Conservation (phyloP, 2,329 filamentous ascomycete species). For the Akanthomyces muscarius region DNA sequence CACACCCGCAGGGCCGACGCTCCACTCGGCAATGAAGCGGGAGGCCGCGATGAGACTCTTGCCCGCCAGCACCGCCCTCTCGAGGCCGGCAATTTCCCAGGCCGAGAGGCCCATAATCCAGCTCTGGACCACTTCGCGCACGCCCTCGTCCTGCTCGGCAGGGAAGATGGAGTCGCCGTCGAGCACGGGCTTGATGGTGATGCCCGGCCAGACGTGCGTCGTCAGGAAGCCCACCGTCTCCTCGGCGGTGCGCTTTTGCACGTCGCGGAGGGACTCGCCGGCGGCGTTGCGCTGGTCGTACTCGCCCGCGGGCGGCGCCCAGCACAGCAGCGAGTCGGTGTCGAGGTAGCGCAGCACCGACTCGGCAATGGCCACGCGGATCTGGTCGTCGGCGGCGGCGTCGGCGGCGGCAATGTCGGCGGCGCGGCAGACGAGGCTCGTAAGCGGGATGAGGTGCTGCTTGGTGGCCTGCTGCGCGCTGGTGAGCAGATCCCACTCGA, state of each 20-base stretch:
- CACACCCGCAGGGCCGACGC: constrained; percentile 59
- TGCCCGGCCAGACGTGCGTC: constrained; percentile 75
- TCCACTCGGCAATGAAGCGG: constrained; percentile 83
- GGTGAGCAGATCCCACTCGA: constrained; percentile 88
- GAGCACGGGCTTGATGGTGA: constrained; percentile 76
- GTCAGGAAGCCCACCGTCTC: constrained; percentile 70
- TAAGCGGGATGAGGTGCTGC: constrained; percentile 85
- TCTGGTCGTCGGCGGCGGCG: constrained; percentile 24
- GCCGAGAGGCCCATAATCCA: constrained; percentile 71
- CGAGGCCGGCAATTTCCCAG: constrained; percentile 82
- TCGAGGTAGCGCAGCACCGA: constrained; percentile 81
- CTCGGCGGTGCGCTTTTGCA: constrained; percentile 66
- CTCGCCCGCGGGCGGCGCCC: constrained; percentile 59
- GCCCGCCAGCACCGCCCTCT: constrained; percentile 75
- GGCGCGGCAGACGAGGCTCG: constrained; percentile 77
- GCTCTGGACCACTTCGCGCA: constrained; percentile 69
- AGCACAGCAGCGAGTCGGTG: constrained; percentile 90
- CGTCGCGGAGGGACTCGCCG: constrained; percentile 60
- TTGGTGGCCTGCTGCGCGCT: constrained; percentile 80
- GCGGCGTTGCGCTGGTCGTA: constrained; percentile 43
- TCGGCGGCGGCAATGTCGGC: constrained; percentile 76
- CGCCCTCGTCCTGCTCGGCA: constrained; percentile 65
- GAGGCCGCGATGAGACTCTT: constrained; percentile 81
- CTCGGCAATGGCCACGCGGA: constrained; percentile 60
- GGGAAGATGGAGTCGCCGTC: constrained; percentile 74